These are phyloP conservation scores for Stygiomarasmius scandens DNA, from an alignment of 1,284 basidiomycete species.

Conservation along the genomic window DNA sequence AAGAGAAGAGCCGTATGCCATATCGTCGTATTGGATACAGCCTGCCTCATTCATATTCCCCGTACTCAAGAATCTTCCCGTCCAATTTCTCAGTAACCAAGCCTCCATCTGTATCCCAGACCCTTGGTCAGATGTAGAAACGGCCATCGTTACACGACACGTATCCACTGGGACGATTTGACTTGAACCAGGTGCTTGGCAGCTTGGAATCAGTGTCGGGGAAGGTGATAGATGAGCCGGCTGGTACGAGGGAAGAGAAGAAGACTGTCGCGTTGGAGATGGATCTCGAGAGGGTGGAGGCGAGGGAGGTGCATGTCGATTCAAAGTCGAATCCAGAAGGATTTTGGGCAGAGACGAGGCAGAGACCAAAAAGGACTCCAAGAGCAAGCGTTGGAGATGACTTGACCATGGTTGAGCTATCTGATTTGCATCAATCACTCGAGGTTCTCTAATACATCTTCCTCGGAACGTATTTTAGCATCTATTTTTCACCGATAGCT, in stretches of 20 bases:
- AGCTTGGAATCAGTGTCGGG: constrained; percentile 7
- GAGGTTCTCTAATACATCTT: too few species aligned
- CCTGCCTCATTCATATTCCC: constrained; percentile 10
- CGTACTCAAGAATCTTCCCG: constrained; percentile 13
- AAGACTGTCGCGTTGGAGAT: not conserved
- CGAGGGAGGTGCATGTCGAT: not conserved
- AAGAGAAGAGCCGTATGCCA: constrained; percentile 3
- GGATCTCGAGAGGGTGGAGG: not conserved
- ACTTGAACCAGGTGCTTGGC: not conserved
- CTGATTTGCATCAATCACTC: too few species aligned
- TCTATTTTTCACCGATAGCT: too few species aligned
- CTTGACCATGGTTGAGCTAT: too few species aligned
- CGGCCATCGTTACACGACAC: constrained; percentile 10
- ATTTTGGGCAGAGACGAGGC: not conserved
- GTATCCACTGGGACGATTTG: constrained; percentile 6
- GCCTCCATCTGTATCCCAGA: constrained; percentile 14
- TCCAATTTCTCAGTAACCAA: constrained; percentile 15
- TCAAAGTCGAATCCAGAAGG: constrained; percentile 4
- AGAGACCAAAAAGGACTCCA: too few species aligned
- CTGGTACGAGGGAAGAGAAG: not conserved
- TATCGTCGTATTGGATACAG: constrained; percentile 9
- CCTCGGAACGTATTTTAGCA: too few species aligned
- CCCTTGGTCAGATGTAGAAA: constrained; percentile 1
- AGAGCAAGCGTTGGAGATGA: too few species aligned
- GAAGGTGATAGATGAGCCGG: constrained; percentile 7